Percentiles rank a stretch among this genome's conserved stretches.
These are phyloP conservation scores for Wickerhamiella kurtzmanii DNA, from an alignment of 805 yeast species.

Conservation along the genomic window DNA sequence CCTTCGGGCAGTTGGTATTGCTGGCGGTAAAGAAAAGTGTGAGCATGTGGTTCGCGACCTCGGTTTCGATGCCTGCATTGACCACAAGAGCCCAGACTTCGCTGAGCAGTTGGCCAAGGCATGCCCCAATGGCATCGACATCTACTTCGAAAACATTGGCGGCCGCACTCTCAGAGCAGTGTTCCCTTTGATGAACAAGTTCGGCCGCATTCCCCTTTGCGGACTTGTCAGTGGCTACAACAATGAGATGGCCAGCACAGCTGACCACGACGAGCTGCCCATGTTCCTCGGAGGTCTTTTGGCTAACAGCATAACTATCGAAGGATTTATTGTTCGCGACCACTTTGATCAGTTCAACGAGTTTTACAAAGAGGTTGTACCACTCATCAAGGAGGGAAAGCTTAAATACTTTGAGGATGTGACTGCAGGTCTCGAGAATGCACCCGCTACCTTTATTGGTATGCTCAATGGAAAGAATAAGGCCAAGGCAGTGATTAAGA, in stretches of 20 bases:
- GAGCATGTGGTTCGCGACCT: conserved; percentile 35
- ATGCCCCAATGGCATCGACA: conserved; percentile 38
- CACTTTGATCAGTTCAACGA: conserved; percentile 24
- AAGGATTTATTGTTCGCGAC: conserved; percentile 43
- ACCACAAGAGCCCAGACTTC: conserved; percentile 37
- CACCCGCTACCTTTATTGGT: conserved; percentile 10
- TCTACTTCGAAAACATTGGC: conserved; percentile 52
- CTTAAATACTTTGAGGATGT: conserved; percentile 11
- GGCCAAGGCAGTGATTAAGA: conserved; percentile 15
- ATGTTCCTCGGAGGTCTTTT: conserved; percentile 31
- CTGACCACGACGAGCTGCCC: conserved; percentile 22
- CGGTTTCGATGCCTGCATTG: conserved; percentile 24
- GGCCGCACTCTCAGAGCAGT: conserved; percentile 42
- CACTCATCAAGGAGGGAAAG: conserved; percentile 8
- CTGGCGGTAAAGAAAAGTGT: conserved; percentile 39
- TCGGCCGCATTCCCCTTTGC: conserved; percentile 40
- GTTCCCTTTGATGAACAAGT: conserved; percentile 23
- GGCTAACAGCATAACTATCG: conserved; percentile 36
- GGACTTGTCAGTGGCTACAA: conserved; percentile 52
- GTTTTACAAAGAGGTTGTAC: conserved; percentile 4
- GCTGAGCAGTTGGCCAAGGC: conserved; percentile 26
- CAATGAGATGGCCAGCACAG: conserved; percentile 23
- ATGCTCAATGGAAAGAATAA: conserved; percentile 15
- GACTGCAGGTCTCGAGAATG: conserved; percentile 13
- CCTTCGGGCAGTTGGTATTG: conserved; percentile 40